Conservation (phyloP, 129 eudicot species). For the Oenanthe sinensis region DNA sequence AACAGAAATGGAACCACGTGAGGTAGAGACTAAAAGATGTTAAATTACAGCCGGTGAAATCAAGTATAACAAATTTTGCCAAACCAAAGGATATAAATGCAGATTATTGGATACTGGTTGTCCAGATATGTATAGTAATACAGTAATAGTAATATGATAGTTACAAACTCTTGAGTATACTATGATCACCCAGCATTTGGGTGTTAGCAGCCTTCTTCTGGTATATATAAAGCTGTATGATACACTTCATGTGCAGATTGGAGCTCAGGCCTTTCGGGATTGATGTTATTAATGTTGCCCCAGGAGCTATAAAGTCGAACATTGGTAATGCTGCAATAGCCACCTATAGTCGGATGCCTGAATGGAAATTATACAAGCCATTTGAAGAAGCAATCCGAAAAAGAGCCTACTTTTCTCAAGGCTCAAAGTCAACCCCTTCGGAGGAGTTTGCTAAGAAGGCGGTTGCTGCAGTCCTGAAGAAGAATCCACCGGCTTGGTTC, state of each 20-base stretch:
- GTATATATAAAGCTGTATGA: not conserved
- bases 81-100: not conserved
- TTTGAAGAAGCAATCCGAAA: slow-evolving; percentile 59
- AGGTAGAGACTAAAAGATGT: not conserved
- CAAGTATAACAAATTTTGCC: not conserved
- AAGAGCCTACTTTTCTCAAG: slow-evolving; percentile 64
- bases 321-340: slow-evolving; percentile 60
- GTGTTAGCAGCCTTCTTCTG: not conserved
- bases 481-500: slow-evolving; percentile 79
- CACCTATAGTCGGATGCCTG: slow-evolving; percentile 63
- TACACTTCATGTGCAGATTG: slow-evolving; percentile 35
- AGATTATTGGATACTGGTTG: not conserved
- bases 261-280: slow-evolving; percentile 76
- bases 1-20: not conserved
- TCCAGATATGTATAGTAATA: not conserved
- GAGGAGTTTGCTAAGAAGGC: slow-evolving; percentile 79
- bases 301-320: slow-evolving; percentile 74
- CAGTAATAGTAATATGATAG: not conserved
- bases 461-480: slow-evolving; percentile 49
- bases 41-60: not conserved
- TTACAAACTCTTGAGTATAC: not conserved
- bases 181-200: not conserved
- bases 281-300: slow-evolving; percentile 61
- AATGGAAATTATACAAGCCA: slow-evolving; percentile 80
- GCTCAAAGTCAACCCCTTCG: slow-evolving; percentile 51